Evolutionary conservation across 2,329 filamentous ascomycete genomes (phyloP).

Genomic region (Escovopsis sp.): DNA sequence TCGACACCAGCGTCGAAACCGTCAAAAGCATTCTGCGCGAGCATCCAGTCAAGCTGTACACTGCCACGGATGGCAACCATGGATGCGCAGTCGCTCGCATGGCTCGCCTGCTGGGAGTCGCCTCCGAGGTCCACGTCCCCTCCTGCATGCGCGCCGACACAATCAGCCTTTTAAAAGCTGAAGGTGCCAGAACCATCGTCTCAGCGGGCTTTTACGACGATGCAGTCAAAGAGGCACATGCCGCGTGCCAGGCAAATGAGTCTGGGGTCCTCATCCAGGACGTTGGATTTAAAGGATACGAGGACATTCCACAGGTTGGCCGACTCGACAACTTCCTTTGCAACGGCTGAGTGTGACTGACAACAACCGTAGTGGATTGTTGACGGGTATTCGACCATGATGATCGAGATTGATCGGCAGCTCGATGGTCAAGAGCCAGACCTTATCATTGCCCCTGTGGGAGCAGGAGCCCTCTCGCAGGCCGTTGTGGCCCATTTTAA

Average conservation of each 20-base stretch:
- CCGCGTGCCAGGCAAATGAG: slow-evolving; percentile 22
- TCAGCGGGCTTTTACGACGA: slow-evolving; percentile 48
- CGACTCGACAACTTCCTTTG: neutral
- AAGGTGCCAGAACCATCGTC: slow-evolving; percentile 45
- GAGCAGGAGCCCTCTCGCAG: slow-evolving; percentile 59
- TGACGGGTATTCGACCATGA: slow-evolving; percentile 61
- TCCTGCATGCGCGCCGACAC: slow-evolving; percentile 38
- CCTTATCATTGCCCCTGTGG: slow-evolving; percentile 48
- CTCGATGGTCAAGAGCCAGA: slow-evolving; percentile 20
- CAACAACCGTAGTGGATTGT: slow-evolving; percentile 45
- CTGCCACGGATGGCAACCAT: slow-evolving; percentile 64
- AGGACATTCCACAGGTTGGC: slow-evolving; percentile 42
- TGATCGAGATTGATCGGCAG: slow-evolving; percentile 52
- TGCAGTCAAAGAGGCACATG: slow-evolving; percentile 34
- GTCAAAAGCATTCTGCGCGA: slow-evolving; percentile 20
- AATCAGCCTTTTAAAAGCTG: slow-evolving; percentile 36
- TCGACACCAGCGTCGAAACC: slow-evolving; percentile 26
- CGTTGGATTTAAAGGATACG: slow-evolving; percentile 49
- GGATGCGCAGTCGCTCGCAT: slow-evolving; percentile 58
- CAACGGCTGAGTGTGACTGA: neutral
- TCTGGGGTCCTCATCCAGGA: slow-evolving; percentile 49
- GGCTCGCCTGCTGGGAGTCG: slow-evolving; percentile 41
- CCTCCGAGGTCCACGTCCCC: slow-evolving; percentile 47
- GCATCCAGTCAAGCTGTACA: slow-evolving; percentile 31
- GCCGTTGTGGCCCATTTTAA: slow-evolving; percentile 54